These are phyloP conservation scores for Tilletia caries DNA, from an alignment of 1,284 basidiomycete species.

Conservation along the genomic window DNA sequence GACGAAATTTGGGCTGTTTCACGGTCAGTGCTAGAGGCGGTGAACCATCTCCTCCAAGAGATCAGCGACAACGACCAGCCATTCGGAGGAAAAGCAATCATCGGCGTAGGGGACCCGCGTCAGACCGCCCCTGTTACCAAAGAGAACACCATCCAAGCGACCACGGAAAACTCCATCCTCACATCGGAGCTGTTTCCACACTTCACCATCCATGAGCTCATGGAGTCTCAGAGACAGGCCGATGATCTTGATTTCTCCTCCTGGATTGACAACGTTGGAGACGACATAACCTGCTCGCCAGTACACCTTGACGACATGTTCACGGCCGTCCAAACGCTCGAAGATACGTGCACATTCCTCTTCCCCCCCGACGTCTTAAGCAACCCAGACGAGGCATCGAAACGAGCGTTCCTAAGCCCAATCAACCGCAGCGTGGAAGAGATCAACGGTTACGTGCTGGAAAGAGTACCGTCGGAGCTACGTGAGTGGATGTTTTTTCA, in stretches of 20 bases:
- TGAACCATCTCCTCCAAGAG: background rate
- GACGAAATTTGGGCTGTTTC: background rate
- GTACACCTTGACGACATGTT: background rate
- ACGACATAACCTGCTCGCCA: background rate
- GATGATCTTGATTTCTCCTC: background rate
- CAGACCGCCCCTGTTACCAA: background rate
- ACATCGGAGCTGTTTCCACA: background rate
- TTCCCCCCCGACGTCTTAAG: background rate
- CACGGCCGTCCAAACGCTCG: background rate
- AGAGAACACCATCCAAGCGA: background rate
- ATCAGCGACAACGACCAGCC: background rate
- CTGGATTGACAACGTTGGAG: background rate
- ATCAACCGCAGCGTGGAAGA: background rate
- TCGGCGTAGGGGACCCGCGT: background rate
- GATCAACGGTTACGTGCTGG: background rate
- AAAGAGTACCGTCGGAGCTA: too few species aligned
- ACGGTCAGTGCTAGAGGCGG: background rate
- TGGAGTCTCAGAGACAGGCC: background rate
- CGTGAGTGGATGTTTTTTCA: too few species aligned
- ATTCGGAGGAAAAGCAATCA: background rate
- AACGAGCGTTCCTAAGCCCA: background rate
- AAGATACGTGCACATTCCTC: background rate
- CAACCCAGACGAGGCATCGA: background rate
- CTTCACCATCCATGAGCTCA: background rate
- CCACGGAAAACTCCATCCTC: background rate